Percentiles rank a stretch among this genome's conserved stretches.
phyloP scores from a whole-genome alignment of 306 rosid genomes.

The Fragaria iinumae region DNA sequence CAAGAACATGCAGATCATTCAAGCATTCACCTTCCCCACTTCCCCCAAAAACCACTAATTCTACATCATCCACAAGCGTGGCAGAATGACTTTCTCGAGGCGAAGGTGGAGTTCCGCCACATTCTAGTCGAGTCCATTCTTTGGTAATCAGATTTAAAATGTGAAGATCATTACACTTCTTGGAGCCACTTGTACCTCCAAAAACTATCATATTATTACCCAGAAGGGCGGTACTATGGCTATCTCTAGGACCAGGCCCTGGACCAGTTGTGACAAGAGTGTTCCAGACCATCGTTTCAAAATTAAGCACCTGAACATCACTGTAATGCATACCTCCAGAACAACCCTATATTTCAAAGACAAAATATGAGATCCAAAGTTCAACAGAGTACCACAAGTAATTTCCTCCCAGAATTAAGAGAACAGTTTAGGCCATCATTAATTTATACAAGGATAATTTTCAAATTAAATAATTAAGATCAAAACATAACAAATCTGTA shows the following conservation, averaged over 20 bases:
- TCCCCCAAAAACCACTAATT: slow-evolving; percentile 82
- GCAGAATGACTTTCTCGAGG: slow-evolving; percentile 94
- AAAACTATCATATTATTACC: slow-evolving; percentile 75
- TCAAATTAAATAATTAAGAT: not conserved
- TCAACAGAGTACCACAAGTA: not conserved
- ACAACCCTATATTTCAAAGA: slow-evolving; percentile 64
- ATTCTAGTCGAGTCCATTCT: slow-evolving; percentile 70
- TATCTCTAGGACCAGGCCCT: slow-evolving; percentile 93
- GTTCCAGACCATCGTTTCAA: slow-evolving; percentile 77
- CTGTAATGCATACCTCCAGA: slow-evolving; percentile 90
- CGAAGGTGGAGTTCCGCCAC: slow-evolving; percentile 73
- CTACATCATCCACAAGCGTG: slow-evolving; percentile 65
- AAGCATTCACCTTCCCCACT: slow-evolving; percentile 94
- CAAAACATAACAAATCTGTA: not conserved
- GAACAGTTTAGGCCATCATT: not conserved
- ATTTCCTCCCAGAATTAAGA: not conserved
- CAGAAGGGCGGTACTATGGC: slow-evolving; percentile 75
- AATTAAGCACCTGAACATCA: slow-evolving; percentile 72
- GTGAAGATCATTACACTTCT: slow-evolving; percentile 81
- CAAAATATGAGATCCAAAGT: slow-evolving; percentile 7
- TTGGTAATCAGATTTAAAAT: slow-evolving; percentile 62
- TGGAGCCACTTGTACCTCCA: slow-evolving; percentile 92
- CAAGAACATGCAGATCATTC: slow-evolving; percentile 79
- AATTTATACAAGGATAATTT: not conserved
- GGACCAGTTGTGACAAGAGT: slow-evolving; percentile 58